Base-by-base conservation (phyloP, 2,329 filamentous ascomycete species). In the Dactylellina cionopaga region DNA sequence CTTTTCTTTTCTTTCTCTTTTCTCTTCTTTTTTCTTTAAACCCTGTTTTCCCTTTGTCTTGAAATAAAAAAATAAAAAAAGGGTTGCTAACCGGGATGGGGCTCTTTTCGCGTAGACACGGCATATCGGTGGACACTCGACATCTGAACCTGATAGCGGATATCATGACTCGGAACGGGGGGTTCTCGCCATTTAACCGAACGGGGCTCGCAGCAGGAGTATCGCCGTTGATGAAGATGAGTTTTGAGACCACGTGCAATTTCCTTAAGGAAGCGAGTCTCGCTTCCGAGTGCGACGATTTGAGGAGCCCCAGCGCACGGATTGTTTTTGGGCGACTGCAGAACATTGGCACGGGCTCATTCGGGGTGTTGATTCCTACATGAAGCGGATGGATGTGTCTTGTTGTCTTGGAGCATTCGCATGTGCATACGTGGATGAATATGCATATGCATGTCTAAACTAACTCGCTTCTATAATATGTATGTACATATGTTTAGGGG, bases 201-300 rank as follows among this genome's bases (percentile, higher is more conserved):
- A 96, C 91, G 79, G 95, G 94, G 0, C 84, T 99, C 72, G 89
- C 88, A 79, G 89, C 91, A 75, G 93, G 92, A 78, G 89, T 94
- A 25, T 93, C 89, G 76, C 92, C 95, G 0, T 94, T 99, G 77
- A 94, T 95, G 82, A 98, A 98, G 85, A 98, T 98, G 94, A 96
- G 92, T 80, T 99, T 98, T 82, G 95, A 99, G 85, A 99, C 95
- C 2, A 99, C 95, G 1, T 86, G 98, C 37, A 89, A 90, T 0
- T 97, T 97, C 84, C 84, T 99, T 78, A 93, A 91, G 80, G 95
- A 98, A 79, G 93, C 95, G 0, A 90, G 97, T 24, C 83, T 96
- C 66, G 92, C 96, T 78, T 89, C 91, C 52, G 95, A 98, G 80
- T 92, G 88, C 85, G 95, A 99, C 80, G 90, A 95, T 77, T 83